Evolutionary conservation across 2,329 filamentous ascomycete genomes (phyloP).

Genomic region (Cladophialophora chaetospira): DNA sequence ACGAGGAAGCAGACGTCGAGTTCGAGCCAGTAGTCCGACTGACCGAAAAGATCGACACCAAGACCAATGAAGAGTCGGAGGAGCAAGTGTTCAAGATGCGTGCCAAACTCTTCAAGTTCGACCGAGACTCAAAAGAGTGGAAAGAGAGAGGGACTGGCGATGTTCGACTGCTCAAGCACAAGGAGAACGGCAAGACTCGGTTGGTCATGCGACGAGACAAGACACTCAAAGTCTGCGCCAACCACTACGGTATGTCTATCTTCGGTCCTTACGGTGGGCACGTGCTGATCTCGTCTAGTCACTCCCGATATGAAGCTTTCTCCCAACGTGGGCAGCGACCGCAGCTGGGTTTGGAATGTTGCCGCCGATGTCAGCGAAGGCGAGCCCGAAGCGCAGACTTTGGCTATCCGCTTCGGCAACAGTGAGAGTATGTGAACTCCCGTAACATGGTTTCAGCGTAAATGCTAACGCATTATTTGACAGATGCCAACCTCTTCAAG

Average conservation of each 20-base stretch:
- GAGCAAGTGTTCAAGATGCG: constrained; percentile 99
- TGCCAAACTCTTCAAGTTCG: constrained; percentile 98
- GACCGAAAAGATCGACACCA: constrained; percentile 93
- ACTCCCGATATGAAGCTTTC: constrained; percentile 98
- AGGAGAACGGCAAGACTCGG: constrained; percentile 96
- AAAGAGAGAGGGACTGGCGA: constrained; percentile 99
- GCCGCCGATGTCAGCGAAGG: constrained; percentile 97
- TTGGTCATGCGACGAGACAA: constrained; percentile 99
- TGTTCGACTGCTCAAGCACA: constrained; percentile 95
- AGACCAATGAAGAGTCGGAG: constrained; percentile 98
- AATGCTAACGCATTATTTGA: constrained; percentile 5
- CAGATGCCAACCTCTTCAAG: constrained; percentile 97
- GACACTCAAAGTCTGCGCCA: constrained; percentile 99
- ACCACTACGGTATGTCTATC: constrained; percentile 85
- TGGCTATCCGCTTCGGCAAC: constrained; percentile 97
- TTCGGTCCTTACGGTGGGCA: neutral
- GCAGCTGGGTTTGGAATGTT: constrained; percentile 99
- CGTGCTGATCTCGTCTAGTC: constrained; percentile 57
- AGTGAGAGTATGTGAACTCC: constrained; percentile 74
- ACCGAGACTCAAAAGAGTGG: constrained; percentile 90
- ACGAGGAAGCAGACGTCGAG: constrained; percentile 88
- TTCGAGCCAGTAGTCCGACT: constrained; percentile 96
- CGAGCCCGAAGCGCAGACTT: constrained; percentile 90
- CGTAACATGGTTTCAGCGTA: neutral
- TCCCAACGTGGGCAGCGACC: constrained; percentile 95